Evolutionary conservation across 108 stramenopile species (phyloP).

Genomic region (Mediolabrus comicus): DNA sequence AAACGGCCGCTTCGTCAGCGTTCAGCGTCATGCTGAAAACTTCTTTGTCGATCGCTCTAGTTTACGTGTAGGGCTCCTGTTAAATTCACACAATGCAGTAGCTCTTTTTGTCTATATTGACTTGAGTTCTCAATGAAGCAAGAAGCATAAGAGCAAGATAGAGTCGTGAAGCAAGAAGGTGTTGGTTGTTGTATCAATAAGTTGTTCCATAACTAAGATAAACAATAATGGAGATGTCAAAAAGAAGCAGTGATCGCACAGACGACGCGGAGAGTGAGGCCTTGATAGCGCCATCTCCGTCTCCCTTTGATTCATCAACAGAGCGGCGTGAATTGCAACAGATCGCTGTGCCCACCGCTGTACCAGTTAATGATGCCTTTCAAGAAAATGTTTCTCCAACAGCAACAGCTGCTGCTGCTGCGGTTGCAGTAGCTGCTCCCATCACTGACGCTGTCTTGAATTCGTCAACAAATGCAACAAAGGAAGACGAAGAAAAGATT

Average conservation of each 20-base stretch:
- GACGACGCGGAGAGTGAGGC: background rate
- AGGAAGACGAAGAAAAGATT: background rate
- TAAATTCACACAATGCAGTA: no score
- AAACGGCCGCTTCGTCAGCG: background rate
- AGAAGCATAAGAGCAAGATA: no score
- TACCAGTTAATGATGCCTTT: constrained; percentile 10
- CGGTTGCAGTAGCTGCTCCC: background rate
- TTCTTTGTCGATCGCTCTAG: no score
- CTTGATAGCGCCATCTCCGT: background rate
- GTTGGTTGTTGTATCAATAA: no score
- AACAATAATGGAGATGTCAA: background rate
- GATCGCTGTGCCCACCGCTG: constrained; percentile 10
- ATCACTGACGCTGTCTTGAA: background rate
- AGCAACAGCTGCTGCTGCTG: background rate
- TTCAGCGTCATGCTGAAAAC: no score
- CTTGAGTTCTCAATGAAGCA: no score
- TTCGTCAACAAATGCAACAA: background rate
- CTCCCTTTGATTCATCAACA: constrained; percentile 1
- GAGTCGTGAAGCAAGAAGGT: no score
- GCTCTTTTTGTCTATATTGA: no score
- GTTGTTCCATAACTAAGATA: no score
- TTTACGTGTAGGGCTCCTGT: no score
- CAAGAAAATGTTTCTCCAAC: background rate
- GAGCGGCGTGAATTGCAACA: constrained; percentile 10
- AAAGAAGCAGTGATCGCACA: background rate